These are phyloP conservation scores for Kluyveromyces wickerhamii DNA, from an alignment of 805 yeast genomes.

Conservation along the genomic window DNA sequence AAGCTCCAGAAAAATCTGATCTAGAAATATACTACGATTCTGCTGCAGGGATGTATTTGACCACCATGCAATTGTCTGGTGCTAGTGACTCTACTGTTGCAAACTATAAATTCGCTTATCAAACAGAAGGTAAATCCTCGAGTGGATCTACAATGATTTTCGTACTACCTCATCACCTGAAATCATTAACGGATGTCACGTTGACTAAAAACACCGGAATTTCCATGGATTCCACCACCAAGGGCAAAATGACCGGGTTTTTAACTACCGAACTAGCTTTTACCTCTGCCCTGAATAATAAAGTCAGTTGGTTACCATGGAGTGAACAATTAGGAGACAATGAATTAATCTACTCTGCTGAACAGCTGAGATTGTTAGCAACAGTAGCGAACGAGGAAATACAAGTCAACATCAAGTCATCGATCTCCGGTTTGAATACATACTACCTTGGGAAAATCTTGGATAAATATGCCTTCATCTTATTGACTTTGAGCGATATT, in stretches of 20 bases:
- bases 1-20: slow-evolving; percentile 33
- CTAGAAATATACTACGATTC: slow-evolving; percentile 44
- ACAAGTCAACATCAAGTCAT: slow-evolving; percentile 36
- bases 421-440: slow-evolving; percentile 36
- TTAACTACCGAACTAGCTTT: slow-evolving; percentile 34
- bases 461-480: slow-evolving; percentile 50
- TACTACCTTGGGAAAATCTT: slow-evolving; percentile 47
- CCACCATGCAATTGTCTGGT: slow-evolving; percentile 42
- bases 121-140: slow-evolving; percentile 42
- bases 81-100: slow-evolving; percentile 39
- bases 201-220: slow-evolving; percentile 34
- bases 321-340: slow-evolving; percentile 24
- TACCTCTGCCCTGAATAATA: slow-evolving; percentile 33
- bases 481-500: slow-evolving; percentile 43
- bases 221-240: slow-evolving; percentile 38
- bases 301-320: slow-evolving; percentile 42
- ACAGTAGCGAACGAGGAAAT: slow-evolving; percentile 40
- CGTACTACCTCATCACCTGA: slow-evolving; percentile 48
- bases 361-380: slow-evolving; percentile 37
- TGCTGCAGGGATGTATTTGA: slow-evolving; percentile 63
- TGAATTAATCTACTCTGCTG: slow-evolving; percentile 34
- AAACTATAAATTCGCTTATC: slow-evolving; percentile 40
- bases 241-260: slow-evolving; percentile 43
- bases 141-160: slow-evolving; percentile 40
- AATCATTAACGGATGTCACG: slow-evolving; percentile 29